Percentiles rank a stretch among this genome's conserved stretches.
Evolutionary conservation across 805 yeast species (phyloP).

Genomic region (Soucietia sequanensis): DNA sequence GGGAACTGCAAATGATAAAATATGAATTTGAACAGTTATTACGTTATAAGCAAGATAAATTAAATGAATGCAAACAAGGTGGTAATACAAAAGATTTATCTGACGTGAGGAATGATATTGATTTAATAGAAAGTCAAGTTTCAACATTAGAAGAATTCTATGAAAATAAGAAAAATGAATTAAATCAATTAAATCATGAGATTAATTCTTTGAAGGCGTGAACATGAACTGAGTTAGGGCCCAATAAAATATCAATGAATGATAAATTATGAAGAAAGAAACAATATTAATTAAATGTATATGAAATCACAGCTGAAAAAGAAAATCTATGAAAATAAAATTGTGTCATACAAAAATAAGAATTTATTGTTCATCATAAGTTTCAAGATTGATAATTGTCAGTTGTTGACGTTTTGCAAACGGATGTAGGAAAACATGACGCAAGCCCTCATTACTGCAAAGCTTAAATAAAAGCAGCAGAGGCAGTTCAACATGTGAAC

Average conservation of each 20-base stretch:
- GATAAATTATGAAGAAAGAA: neutral
- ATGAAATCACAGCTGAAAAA: too few relatives aligned
- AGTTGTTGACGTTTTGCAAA: neutral
- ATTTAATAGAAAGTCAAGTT: slow-evolving; percentile 75
- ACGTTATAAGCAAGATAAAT: slow-evolving; percentile 68
- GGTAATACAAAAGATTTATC: slow-evolving; percentile 36
- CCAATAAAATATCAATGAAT: neutral
- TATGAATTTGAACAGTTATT: slow-evolving; percentile 81
- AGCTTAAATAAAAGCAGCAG: too few relatives aligned
- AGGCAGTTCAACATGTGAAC: too few relatives aligned
- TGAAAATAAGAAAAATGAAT: slow-evolving; percentile 57
- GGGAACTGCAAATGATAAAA: slow-evolving; percentile 32
- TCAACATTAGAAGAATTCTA: slow-evolving; percentile 68
- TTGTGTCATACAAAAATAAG: neutral
- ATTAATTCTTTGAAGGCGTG: slow-evolving; percentile 22
- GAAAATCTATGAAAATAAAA: too few relatives aligned
- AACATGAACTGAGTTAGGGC: neutral
- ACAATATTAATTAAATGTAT: too few relatives aligned
- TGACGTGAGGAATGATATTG: slow-evolving; percentile 61
- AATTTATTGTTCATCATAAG: neutral
- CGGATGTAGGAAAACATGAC: neutral
- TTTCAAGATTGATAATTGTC: neutral
- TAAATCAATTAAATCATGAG: slow-evolving; percentile 47
- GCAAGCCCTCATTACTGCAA: too few relatives aligned
- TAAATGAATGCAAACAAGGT: slow-evolving; percentile 17